Conservation (phyloP, 768 basidiomycete genomes). For the Leccinellum luteum region DNA sequence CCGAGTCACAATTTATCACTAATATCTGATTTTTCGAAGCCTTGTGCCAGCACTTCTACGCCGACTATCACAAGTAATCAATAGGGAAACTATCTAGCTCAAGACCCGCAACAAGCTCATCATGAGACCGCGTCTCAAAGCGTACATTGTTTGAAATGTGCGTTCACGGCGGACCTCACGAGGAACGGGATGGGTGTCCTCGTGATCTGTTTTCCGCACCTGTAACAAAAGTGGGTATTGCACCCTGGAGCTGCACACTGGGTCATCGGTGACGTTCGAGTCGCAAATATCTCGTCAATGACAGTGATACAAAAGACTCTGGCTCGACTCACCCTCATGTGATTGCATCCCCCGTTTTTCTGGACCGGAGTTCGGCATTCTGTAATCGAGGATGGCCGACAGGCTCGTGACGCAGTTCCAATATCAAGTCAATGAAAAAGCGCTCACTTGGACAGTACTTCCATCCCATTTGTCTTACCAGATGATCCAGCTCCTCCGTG, state of each 20-base stretch:
- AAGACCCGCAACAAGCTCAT: background rate
- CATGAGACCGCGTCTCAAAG: constrained; percentile 7
- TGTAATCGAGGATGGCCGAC: constrained; percentile 9
- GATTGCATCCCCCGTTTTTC: constrained; percentile 54
- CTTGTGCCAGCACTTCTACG: background rate
- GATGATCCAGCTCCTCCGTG: constrained; percentile 46
- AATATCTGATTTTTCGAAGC: too few relatives aligned
- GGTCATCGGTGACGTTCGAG: background rate
- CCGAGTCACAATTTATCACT: too few relatives aligned
- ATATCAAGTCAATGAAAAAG: background rate
- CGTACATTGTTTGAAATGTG: constrained; percentile 35
- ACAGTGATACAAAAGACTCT: background rate
- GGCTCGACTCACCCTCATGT: constrained; percentile 51
- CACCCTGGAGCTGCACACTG: constrained; percentile 54
- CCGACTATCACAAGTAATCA: background rate
- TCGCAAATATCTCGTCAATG: background rate
- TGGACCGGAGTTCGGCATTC: constrained; percentile 48
- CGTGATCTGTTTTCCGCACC: constrained; percentile 47
- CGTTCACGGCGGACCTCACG: constrained; percentile 30
- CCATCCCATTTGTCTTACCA: constrained; percentile 56
- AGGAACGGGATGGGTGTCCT: constrained; percentile 31
- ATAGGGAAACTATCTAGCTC: background rate
- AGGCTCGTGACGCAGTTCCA: background rate
- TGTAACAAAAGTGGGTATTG: constrained; percentile 56
- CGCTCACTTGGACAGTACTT: constrained; percentile 56